These are phyloP conservation scores for Talaromyces sp. DNA, from an alignment of 2,329 filamentous ascomycete species.

Conservation along the genomic window DNA sequence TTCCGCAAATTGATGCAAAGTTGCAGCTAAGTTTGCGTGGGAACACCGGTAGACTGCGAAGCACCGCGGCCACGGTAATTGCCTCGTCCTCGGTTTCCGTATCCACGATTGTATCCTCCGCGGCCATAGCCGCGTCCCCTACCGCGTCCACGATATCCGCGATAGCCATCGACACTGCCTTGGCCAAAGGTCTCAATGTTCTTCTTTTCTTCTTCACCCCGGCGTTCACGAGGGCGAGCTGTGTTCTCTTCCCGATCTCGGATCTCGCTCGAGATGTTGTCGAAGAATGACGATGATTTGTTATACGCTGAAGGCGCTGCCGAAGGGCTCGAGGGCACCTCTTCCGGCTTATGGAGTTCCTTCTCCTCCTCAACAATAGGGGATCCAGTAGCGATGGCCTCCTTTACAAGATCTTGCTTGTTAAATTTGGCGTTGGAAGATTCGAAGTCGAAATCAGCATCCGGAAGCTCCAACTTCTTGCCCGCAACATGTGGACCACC, in stretches of 20 bases:
- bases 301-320: constrained; percentile 65
- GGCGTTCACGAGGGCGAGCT: constrained; percentile 73
- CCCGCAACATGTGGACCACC: constrained; percentile 43
- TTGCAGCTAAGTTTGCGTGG: constrained; percentile 29
- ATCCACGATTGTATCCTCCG: constrained; percentile 47
- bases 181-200: constrained; percentile 98
- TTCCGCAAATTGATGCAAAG: neutral
- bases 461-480: constrained; percentile 80
- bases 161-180: constrained; percentile 86
- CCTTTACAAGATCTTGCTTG: constrained; percentile 81
- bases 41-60: constrained; percentile 39
- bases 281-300: constrained; percentile 88
- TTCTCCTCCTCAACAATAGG: constrained; percentile 57
- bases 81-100: constrained; percentile 37
- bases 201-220: constrained; percentile 86
- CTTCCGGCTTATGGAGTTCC: constrained; percentile 36
- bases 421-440: constrained; percentile 84
- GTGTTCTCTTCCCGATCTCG: constrained; percentile 78
- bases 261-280: constrained; percentile 93
- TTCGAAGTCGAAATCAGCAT: constrained; percentile 89
- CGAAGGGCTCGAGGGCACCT: constrained; percentile 34
- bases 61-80: constrained; percentile 37
- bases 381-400: constrained; percentile 75
- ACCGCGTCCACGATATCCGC: constrained; percentile 72
- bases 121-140: constrained; percentile 50